Conservation (phyloP, 148 eudicot species). For the Camellia japonica region DNA sequence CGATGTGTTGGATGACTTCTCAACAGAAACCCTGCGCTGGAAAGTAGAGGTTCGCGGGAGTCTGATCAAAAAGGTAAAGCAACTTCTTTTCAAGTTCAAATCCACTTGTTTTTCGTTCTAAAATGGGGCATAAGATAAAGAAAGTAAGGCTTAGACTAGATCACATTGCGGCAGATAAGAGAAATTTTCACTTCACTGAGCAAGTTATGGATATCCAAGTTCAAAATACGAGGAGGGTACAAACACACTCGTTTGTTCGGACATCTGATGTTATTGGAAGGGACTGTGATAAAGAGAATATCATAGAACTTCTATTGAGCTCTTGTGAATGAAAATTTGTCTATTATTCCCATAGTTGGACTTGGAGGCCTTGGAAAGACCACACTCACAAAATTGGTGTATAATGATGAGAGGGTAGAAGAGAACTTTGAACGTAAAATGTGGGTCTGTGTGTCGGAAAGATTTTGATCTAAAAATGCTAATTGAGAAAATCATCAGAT, state of each 20-base stretch:
- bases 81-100: slow-evolving; percentile 9
- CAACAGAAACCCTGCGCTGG: slow-evolving; percentile 12
- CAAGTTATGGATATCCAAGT: slow-evolving; percentile 2
- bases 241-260: slow-evolving; percentile 17
- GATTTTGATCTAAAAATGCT: too few species aligned
- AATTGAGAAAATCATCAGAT: too few species aligned
- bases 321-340: too few species aligned
- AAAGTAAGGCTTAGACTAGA: slow-evolving; percentile 10
- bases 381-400: too few species aligned
- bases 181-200: slow-evolving; percentile 2
- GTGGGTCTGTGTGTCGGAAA: too few species aligned
- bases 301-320: slow-evolving; percentile 13
- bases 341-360: too few species aligned
- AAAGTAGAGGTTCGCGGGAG: neutral
- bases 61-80: slow-evolving; percentile 9
- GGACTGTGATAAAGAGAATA: slow-evolving; percentile 3
- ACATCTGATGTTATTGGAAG: slow-evolving; percentile 18
- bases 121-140: slow-evolving; percentile 13
- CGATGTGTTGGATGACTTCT: slow-evolving; percentile 27
- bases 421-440: too few species aligned
- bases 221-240: slow-evolving; percentile 8
- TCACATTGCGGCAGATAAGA: slow-evolving; percentile 10
- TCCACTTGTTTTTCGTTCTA: neutral
- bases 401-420: too few species aligned
- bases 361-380: too few species aligned